phyloP scores from a whole-genome alignment of 768 basidiomycete genomes.

The Tricholoma terreum region DNA sequence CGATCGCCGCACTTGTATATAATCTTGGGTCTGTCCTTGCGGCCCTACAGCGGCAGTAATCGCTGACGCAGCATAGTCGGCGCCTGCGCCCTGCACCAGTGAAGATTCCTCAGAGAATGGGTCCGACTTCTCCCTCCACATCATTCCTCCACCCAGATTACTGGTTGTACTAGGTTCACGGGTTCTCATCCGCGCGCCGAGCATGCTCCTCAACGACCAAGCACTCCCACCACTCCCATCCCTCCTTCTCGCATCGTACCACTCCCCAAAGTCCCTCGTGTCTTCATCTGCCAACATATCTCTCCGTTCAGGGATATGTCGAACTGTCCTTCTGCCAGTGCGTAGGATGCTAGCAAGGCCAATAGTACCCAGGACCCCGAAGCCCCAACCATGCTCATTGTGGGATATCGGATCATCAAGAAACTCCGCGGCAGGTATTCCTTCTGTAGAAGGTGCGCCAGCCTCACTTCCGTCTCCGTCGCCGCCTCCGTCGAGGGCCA shows the following conservation, averaged over 20 bases:
- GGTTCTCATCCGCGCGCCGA: slow-evolving; percentile 37
- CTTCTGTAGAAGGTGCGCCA: slow-evolving; percentile 25
- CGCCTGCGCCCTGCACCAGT: slow-evolving; percentile 34
- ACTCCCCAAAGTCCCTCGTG: slow-evolving; percentile 46
- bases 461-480: slow-evolving; percentile 31
- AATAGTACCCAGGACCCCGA: slow-evolving; percentile 17
- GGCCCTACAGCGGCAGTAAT: slow-evolving; percentile 20
- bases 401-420: slow-evolving; percentile 11
- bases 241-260: slow-evolving; percentile 33
- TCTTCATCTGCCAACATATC: slow-evolving; percentile 85
- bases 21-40: slow-evolving; percentile 34
- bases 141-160: slow-evolving; percentile 20
- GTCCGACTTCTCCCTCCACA: slow-evolving; percentile 47
- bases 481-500: slow-evolving; percentile 29
- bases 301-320: slow-evolving; percentile 37
- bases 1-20: slow-evolving; percentile 30
- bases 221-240: slow-evolving; percentile 45
- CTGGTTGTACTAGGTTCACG: slow-evolving; percentile 38
- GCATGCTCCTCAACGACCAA: slow-evolving; percentile 51
- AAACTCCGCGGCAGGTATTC: slow-evolving; percentile 31
- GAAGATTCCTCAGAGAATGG: slow-evolving; percentile 47
- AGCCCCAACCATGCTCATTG: slow-evolving; percentile 12
- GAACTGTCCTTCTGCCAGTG: slow-evolving; percentile 20
- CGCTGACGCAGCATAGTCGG: slow-evolving; percentile 18
- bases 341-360: slow-evolving; percentile 33